Evolutionary conservation across 495 filamentous ascomycete genomes (phyloP).

Genomic region (Penicillium pulvis): DNA sequence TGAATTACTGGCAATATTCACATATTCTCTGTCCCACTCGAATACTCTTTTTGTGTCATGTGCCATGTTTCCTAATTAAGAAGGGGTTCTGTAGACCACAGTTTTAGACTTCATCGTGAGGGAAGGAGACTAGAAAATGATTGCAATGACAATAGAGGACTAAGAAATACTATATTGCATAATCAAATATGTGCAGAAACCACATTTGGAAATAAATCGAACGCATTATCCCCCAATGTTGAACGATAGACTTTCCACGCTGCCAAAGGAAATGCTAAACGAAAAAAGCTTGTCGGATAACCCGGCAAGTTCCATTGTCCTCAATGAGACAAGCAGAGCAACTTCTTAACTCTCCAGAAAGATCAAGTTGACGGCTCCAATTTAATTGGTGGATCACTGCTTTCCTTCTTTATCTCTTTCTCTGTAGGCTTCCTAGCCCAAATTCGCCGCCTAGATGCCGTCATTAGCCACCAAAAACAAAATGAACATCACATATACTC

Average conservation of each 20-base stretch:
- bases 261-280: not conserved
- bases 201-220: not conserved
- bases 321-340: too few species aligned
- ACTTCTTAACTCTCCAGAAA: not conserved
- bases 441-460: constrained; percentile 16
- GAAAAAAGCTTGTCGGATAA: not conserved
- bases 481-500: not conserved
- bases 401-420: constrained; percentile 9
- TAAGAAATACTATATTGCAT: too few species aligned
- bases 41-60: not conserved
- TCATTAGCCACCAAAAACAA: not conserved
- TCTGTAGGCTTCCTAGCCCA: constrained; percentile 26
- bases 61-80: not conserved
- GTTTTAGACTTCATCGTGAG: not conserved
- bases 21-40: too few species aligned
- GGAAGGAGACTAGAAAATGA: too few species aligned
- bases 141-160: too few species aligned
- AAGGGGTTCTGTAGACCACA: not conserved
- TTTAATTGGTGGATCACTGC: not conserved
- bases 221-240: not conserved
- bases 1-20: too few species aligned
- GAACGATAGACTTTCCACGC: too few species aligned
- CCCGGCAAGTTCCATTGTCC: not conserved
- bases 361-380: not conserved
- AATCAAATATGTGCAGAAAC: not conserved